Conservation (phyloP, 176 grass and related monocot genomes). For the Phragmites australis region DNA sequence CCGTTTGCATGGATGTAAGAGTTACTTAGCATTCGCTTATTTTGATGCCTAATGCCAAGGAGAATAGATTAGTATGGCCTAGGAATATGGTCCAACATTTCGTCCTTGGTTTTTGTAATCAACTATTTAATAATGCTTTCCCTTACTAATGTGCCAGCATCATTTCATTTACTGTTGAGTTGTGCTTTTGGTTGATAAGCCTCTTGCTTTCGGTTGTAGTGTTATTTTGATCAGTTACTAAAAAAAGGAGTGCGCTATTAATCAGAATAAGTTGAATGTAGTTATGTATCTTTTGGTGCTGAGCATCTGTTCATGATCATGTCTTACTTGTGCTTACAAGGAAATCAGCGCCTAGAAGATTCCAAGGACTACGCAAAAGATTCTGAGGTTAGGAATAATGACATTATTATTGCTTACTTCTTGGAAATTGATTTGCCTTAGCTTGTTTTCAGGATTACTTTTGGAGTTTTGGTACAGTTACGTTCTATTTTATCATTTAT, state of each 20-base stretch:
- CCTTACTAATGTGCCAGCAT: neutral
- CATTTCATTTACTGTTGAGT: neutral
- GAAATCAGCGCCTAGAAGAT: constrained; percentile 37
- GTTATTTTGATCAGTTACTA: neutral
- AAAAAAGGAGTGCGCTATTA: neutral
- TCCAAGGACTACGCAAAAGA: constrained; percentile 44
- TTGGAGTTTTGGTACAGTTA: constrained; percentile 24
- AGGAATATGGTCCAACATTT: neutral
- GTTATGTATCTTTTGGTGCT: neutral
- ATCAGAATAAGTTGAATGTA: neutral
- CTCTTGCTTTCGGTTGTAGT: neutral
- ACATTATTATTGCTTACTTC: constrained; percentile 1
- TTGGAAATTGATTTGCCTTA: constrained; percentile 6
- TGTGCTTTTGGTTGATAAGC: constrained; percentile 1
- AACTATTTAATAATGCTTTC: neutral
- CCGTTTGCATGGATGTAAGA: neutral
- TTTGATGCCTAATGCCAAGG: neutral
- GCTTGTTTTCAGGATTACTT: constrained; percentile 4
- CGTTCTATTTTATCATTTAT: neutral
- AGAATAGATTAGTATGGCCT: neutral
- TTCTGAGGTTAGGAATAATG: constrained; percentile 50
- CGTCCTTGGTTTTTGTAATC: neutral
- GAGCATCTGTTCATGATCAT: constrained; percentile 17
- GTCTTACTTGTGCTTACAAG: constrained; percentile 38
- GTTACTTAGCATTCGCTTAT: neutral